These are phyloP conservation scores for Dichotomopilus funicola DNA, from an alignment of 2,329 filamentous ascomycete species.

Conservation along the genomic window DNA sequence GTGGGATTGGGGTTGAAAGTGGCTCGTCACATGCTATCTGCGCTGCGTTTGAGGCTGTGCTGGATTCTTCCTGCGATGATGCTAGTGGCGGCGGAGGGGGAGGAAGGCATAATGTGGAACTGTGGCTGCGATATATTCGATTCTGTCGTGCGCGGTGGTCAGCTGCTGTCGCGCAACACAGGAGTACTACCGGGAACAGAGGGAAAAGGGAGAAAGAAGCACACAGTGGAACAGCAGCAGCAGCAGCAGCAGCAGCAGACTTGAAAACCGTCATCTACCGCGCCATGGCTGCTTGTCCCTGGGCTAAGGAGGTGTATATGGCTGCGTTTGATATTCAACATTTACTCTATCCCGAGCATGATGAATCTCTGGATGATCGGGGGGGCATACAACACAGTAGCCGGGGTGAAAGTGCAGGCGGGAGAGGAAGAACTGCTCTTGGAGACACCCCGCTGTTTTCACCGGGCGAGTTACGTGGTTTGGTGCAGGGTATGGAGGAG, in stretches of 20 bases:
- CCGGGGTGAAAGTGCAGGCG: too few relatives aligned
- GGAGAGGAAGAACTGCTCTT: too few relatives aligned
- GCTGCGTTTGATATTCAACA: conserved; percentile 37
- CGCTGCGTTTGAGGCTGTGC: conserved; percentile 47
- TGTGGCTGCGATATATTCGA: conserved; percentile 47
- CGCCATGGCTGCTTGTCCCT: conserved; percentile 42
- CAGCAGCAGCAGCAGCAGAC: too few relatives aligned
- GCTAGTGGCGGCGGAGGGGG: conserved; percentile 31
- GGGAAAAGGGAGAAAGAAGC: too few relatives aligned
- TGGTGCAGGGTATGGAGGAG: conserved; percentile 41
- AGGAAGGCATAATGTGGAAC: conserved; percentile 18
- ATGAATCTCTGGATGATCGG: too few relatives aligned
- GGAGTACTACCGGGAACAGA: too few relatives aligned
- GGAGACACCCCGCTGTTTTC: too few relatives aligned
- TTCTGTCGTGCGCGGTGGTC: conserved; percentile 33
- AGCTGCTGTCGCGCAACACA: too few relatives aligned
- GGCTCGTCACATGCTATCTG: conserved; percentile 39
- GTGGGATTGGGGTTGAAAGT: too few relatives aligned
- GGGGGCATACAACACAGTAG: too few relatives aligned
- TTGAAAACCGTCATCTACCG: conserved; percentile 30
- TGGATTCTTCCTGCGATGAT: conserved; percentile 31
- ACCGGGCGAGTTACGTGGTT: conserved; percentile 39
- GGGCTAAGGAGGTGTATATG: conserved; percentile 45
- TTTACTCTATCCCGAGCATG: too few relatives aligned
- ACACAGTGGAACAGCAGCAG: too few relatives aligned